Evolutionary conservation across 2,329 filamentous ascomycete genomes (phyloP), one percentile per base, ranked within the genome.

Genomic region (Stemphylium beticola): DNA sequence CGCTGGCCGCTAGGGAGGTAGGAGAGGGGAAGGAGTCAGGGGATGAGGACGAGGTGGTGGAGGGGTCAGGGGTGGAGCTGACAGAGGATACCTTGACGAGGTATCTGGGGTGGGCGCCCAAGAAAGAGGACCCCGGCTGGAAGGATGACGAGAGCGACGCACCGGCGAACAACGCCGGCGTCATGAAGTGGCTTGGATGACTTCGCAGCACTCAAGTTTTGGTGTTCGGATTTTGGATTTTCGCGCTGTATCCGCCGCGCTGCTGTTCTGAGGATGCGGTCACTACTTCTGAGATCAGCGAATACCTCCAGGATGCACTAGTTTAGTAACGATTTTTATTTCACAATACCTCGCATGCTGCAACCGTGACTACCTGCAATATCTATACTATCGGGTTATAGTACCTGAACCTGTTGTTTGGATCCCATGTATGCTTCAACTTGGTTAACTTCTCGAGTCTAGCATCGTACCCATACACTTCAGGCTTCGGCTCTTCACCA

Each of bases 391-490:
- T 49, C 10, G 64, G 68, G n/a, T 60, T 66, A 48, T 73, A 72
- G 18, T 57, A 72, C 2, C 53, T 53, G 53, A 74, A 73, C 32
- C 42, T 59, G 12, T 64, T 61, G 31, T 61, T 14, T 7, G 69
- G 70, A 62, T 75, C 74, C 45, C 64, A 73, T 29, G 37, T 31
- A 32, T 37, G 57, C 58, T 76, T 76, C 55, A 75, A 47, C 6
- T 34, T 55, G 37, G 54, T 49, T 42, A 76, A 51, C 46, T 57
- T 71, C 31, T 57, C 47, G 33, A 74, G 26, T 31, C 67, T 60
- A 56, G 53, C 20, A 26, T 73, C 66, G 41, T 66, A 61, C 11
- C 72, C 74, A 60, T 75, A 77, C 43, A 73, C 33, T 17, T 66
- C 58, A 24, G 66, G 31, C 39, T 60, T 50, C 1, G 34, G 17